Evolutionary conservation across 805 yeast genomes (phyloP).

Genomic region (Wickerhamiella domercqiae): DNA sequence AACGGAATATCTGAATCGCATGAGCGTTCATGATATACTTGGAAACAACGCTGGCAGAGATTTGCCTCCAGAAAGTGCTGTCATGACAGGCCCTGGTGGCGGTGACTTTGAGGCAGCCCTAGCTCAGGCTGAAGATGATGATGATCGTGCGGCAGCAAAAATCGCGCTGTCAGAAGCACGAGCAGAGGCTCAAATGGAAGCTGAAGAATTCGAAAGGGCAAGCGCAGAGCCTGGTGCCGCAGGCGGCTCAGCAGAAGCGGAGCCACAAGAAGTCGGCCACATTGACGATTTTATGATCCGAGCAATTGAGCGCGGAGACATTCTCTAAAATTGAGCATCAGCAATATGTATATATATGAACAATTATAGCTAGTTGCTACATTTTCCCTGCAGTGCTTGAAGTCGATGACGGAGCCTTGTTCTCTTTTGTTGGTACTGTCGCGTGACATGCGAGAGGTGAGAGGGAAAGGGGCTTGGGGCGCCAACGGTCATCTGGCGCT

Average conservation of each 20-base stretch:
- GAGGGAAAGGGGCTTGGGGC: no score
- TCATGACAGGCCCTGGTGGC: constrained; percentile 16
- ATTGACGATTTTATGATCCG: constrained; percentile 94
- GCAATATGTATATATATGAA: no score
- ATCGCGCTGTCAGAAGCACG: constrained; percentile 76
- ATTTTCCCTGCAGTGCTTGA: no score
- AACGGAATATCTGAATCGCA: constrained; percentile 82
- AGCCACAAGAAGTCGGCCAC: constrained; percentile 39
- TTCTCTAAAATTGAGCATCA: constrained; percentile 1
- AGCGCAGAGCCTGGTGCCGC: neutral
- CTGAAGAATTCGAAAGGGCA: constrained; percentile 49
- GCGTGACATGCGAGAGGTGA: no score
- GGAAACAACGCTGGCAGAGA: constrained; percentile 38
- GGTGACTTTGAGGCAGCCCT: constrained; percentile 38
- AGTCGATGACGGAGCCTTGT: no score
- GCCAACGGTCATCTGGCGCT: no score
- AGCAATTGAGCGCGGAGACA: constrained; percentile 61
- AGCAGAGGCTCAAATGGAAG: constrained; percentile 34
- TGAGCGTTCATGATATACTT: constrained; percentile 71
- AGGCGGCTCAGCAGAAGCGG: neutral
- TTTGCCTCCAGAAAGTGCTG: constrained; percentile 19
- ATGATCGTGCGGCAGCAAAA: constrained; percentile 58
- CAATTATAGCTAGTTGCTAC: no score
- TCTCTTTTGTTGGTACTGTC: no score
- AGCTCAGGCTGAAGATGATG: constrained; percentile 92